Conservation (phyloP, 352 stramenopile genomes). For the Phytophthora cryptogea region DNA sequence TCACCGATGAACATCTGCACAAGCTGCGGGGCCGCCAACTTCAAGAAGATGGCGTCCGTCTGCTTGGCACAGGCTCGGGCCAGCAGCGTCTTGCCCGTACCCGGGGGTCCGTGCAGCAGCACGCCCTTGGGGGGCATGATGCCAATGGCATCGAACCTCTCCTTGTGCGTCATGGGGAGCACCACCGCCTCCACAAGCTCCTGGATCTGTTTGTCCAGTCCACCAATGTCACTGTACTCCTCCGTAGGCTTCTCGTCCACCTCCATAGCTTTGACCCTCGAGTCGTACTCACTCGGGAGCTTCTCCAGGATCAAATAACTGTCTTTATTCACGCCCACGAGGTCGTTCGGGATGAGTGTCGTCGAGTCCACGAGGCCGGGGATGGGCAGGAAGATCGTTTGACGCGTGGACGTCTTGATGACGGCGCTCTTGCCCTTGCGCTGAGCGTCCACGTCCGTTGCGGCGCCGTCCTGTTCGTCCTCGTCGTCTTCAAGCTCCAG, state of each 20-base stretch:
- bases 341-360: constrained; percentile 95
- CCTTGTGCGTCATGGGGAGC: constrained; percentile 98
- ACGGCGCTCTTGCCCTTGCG: constrained; percentile 94
- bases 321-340: constrained; percentile 99
- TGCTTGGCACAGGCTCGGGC: constrained; percentile 98
- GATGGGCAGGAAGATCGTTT: constrained; percentile 99
- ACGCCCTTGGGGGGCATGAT: constrained; percentile 97
- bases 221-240: constrained; percentile 96
- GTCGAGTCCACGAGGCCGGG: constrained; percentile 96
- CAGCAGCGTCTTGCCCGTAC: constrained; percentile 98
- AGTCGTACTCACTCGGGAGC: constrained; percentile 98
- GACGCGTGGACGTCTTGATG: constrained; percentile 98
- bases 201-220: constrained; percentile 98
- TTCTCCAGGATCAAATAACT: constrained; percentile 99
- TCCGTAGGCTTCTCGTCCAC: constrained; percentile 94
- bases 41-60: constrained; percentile 98
- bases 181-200: constrained; percentile 98
- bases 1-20: constrained; percentile 99
- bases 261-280: constrained; percentile 98
- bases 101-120: constrained; percentile 96
- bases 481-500: constrained; percentile 90
- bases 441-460: constrained; percentile 92
- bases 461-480: constrained; percentile 94
- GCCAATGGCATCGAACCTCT: constrained; percentile 97
- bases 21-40: constrained; percentile 97